phyloP scores from a whole-genome alignment of 2,329 filamentous ascomycete genomes.

The Nothophaeocryptopus gaeumannii region DNA sequence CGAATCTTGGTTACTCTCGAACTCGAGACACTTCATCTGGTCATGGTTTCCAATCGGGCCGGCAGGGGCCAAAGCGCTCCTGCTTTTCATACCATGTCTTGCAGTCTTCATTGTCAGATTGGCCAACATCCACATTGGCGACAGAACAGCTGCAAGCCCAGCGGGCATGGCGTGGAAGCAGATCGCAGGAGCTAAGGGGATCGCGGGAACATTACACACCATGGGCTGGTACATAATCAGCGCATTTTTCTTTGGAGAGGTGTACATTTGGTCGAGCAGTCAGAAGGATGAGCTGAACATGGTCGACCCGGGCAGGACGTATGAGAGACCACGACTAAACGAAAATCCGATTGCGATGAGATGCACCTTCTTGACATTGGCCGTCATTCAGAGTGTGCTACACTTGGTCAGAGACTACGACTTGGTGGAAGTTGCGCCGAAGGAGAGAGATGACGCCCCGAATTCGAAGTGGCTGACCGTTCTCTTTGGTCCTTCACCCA shows the following conservation, averaged over 20 bases:
- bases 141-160: slow-evolving; percentile 65
- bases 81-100: slow-evolving; percentile 74
- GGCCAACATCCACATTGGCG: slow-evolving; percentile 41
- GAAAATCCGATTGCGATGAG: slow-evolving; percentile 82
- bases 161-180: slow-evolving; percentile 61
- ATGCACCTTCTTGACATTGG: slow-evolving; percentile 65
- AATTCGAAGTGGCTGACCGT: slow-evolving; percentile 3
- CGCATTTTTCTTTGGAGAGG: slow-evolving; percentile 73
- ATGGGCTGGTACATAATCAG: slow-evolving; percentile 74
- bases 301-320: slow-evolving; percentile 64
- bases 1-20: slow-evolving; percentile 67
- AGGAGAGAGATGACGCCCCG: slow-evolving; percentile 28
- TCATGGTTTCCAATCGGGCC: slow-evolving; percentile 78
- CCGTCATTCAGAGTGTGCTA: slow-evolving; percentile 63
- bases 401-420: slow-evolving; percentile 76
- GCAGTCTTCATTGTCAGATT: slow-evolving; percentile 82
- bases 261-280: slow-evolving; percentile 71
- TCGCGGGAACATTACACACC: slow-evolving; percentile 43
- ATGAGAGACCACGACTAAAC: slow-evolving; percentile 74
- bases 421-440: slow-evolving; percentile 52
- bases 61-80: slow-evolving; percentile 68
- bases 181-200: slow-evolving; percentile 38
- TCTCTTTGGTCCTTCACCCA: no score
- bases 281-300: slow-evolving; percentile 62
- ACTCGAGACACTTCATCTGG: slow-evolving; percentile 63